Conservation (phyloP, 2,329 filamentous ascomycete species). For the Aspergillus ruber region DNA sequence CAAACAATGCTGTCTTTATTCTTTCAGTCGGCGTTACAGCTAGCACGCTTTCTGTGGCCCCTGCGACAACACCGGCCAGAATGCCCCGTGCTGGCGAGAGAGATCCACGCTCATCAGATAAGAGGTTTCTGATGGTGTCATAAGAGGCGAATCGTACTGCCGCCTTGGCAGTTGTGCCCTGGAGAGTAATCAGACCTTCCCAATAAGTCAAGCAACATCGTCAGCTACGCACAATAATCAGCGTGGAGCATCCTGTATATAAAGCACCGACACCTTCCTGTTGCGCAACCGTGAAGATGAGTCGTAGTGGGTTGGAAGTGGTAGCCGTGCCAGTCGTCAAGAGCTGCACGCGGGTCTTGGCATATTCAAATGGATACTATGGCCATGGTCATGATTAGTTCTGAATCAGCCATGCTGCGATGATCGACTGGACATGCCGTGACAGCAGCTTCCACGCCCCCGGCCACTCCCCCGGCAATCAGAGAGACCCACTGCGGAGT, state of each 20-base stretch:
- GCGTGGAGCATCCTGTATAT: conserved; percentile 57
- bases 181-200: too few species aligned
- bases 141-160: conserved; percentile 61
- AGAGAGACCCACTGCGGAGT: conserved; percentile 42
- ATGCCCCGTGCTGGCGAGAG: conserved; percentile 53
- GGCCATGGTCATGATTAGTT: too few species aligned
- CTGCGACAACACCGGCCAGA: conserved; percentile 59
- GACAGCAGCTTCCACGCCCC: conserved; percentile 43
- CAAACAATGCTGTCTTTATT: conserved; percentile 50
- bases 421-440: too few species aligned
- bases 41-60: conserved; percentile 55
- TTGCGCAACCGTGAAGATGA: neutral
- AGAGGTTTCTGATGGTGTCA: conserved; percentile 55
- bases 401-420: too few species aligned
- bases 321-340: neutral
- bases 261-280: conserved; percentile 40
- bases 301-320: conserved; percentile 10
- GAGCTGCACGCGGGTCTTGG: conserved; percentile 46
- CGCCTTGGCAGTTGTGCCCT: conserved; percentile 57
- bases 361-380: conserved; percentile 61
- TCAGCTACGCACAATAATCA: too few species aligned
- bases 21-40: conserved; percentile 63
- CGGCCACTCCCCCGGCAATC: conserved; percentile 47
- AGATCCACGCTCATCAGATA: conserved; percentile 49
- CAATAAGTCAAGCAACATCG: too few species aligned